These are phyloP conservation scores for Pichia manshurica DNA, from an alignment of 805 yeast genomes.

Conservation along the genomic window DNA sequence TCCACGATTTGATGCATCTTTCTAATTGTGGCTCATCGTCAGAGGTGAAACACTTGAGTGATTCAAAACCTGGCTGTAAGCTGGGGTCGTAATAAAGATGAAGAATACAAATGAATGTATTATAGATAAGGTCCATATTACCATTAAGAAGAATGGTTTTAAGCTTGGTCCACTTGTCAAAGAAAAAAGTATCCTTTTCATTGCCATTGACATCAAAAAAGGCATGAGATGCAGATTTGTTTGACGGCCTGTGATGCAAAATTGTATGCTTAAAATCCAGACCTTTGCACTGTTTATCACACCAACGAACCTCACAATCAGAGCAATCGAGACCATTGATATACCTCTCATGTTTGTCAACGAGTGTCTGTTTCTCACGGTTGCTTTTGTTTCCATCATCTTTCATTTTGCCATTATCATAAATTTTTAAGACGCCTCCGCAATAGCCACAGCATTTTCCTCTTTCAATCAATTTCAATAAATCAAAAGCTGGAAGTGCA, in stretches of 20 bases:
- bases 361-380: constrained; percentile 14
- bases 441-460: constrained; percentile 31
- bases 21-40: constrained; percentile 13
- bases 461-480: constrained; percentile 21
- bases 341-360: constrained; percentile 26
- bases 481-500: constrained; percentile 23
- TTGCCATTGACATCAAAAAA: constrained; percentile 12
- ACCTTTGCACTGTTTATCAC: constrained; percentile 25
- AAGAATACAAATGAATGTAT: constrained; percentile 19
- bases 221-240: constrained; percentile 25
- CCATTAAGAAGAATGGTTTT: constrained; percentile 12
- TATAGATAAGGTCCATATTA: constrained; percentile 18
- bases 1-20: constrained; percentile 10
- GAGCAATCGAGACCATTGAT: constrained; percentile 30
- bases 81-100: constrained; percentile 20
- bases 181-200: constrained; percentile 15
- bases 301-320: constrained; percentile 28
- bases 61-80: constrained; percentile 16
- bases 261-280: constrained; percentile 24
- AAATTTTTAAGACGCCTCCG: constrained; percentile 29
- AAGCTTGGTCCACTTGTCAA: constrained; percentile 22
- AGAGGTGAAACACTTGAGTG: constrained; percentile 13
- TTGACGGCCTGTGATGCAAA: constrained; percentile 27
- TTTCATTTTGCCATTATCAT: constrained; percentile 27
- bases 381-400: constrained; percentile 14